Percentiles rank a stretch among this genome's conserved stretches.
phyloP scores from a whole-genome alignment of 1,284 basidiomycete genomes.

The Puccinia polysora region DNA sequence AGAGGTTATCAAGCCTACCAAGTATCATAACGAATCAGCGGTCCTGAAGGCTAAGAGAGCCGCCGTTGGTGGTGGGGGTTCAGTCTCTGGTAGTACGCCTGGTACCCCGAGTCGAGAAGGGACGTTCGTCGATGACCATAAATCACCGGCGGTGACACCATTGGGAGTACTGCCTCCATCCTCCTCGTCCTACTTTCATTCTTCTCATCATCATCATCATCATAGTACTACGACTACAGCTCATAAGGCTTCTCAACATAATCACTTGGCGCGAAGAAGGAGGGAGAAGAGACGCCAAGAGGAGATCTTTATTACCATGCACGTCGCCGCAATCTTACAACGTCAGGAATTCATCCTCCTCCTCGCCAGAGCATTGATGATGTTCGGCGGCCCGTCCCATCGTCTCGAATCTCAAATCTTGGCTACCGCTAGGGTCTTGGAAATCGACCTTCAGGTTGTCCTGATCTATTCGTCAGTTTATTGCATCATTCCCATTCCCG shows the following conservation, averaged over 20 bases:
- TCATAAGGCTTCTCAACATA: conserved; percentile 13
- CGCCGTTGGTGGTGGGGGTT: too few relatives aligned
- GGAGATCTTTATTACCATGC: conserved; percentile 76
- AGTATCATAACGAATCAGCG: conserved; percentile 38
- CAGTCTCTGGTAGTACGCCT: conserved; percentile 10
- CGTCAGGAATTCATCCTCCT: conserved; percentile 87
- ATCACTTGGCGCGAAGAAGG: conserved; percentile 53
- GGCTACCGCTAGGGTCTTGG: conserved; percentile 76
- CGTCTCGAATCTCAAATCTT: conserved; percentile 80
- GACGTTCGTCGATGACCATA: not conserved
- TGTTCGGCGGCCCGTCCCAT: conserved; percentile 88
- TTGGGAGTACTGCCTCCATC: not conserved
- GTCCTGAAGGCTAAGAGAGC: conserved; percentile 29
- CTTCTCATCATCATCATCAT: too few relatives aligned
- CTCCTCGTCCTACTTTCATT: too few relatives aligned
- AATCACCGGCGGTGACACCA: conserved; percentile 1
- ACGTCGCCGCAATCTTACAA: conserved; percentile 78
- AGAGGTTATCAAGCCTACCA: conserved; percentile 33
- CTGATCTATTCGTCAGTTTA: conserved; percentile 58
- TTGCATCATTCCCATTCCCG: too few relatives aligned
- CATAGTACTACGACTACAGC: too few relatives aligned
- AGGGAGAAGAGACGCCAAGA: conserved; percentile 66
- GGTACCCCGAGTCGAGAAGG: conserved; percentile 19
- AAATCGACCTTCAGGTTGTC: conserved; percentile 75
- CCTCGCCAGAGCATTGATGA: conserved; percentile 83